Evolutionary conservation across 2,329 filamentous ascomycete genomes (phyloP), one percentile per base, ranked within the genome.

Genomic region (Pseudogymnoascus sp.): DNA sequence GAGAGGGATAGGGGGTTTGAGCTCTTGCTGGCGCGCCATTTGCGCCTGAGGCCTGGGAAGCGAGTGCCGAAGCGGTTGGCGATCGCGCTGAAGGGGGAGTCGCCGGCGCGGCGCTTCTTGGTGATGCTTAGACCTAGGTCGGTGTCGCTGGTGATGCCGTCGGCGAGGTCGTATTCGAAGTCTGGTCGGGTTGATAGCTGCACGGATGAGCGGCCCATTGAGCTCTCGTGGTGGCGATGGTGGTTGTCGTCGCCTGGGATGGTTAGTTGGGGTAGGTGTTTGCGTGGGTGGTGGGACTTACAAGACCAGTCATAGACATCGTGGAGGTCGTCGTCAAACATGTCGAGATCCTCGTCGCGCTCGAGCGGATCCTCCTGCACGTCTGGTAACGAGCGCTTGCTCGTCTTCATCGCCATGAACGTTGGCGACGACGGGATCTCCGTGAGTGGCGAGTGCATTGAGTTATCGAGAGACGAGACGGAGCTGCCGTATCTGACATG

Each of bases 341-440:
- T 79, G 65, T 81, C 76, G 60, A 80, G 79, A 62, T 82, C 81
- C 29, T 86, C 83, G 18, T 89, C 89, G 62, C 82, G 83, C 73
- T 93, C 89, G 45, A 86, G 77, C 1, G 89, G 86, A 71, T 96
- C 92, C 74, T 97, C 93, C 71, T 92, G 84, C 18, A 97, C 89
- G 70, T 95, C 90, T 14, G 91, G 89, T 66, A 97, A 80, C 62
- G 81, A 82, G 65, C 84, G 82, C 76, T 90, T 90, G 70, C 81
- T 80, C 0, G 83, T 78, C 67, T 86, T 84, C 66, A 77, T 76
- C 31, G 75, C 77, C 45, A 16, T n/a, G 67, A 29, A 51, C 4
- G 45, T 23, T 21, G 45, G 45, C 66, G 81, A 87, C 65, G 79
- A 86, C 66, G 75, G 76, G 71, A 76, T 76, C 68, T 86, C 85